Conservation (phyloP, 2,329 filamentous ascomycete species). For the Aspergillus bombycis region DNA sequence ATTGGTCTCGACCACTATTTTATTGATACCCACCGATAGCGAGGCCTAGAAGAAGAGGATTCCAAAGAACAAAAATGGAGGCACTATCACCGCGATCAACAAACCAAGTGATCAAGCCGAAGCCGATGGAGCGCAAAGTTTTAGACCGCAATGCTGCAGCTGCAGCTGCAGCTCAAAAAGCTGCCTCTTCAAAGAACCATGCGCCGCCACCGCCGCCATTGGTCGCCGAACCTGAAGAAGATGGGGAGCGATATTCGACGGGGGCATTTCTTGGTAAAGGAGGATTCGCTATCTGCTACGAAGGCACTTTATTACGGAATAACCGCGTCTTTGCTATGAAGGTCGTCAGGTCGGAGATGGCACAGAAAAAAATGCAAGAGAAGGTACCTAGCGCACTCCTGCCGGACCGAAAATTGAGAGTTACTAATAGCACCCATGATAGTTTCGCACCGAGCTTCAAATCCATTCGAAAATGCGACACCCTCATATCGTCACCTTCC, state of each 20-base stretch:
- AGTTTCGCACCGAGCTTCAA: conserved; percentile 83
- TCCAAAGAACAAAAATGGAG: conserved; percentile 42
- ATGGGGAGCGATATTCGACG: conserved; percentile 50
- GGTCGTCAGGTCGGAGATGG: conserved; percentile 54
- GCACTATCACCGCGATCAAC: conserved; percentile 53
- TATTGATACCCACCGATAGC: conserved; percentile 29
- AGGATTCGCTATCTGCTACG: conserved; percentile 56
- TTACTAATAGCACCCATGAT: conserved; percentile 15
- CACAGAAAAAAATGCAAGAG: conserved; percentile 55
- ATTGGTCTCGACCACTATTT: conserved; percentile 14
- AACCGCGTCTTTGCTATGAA: conserved; percentile 54
- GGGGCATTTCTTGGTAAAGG: conserved; percentile 53
- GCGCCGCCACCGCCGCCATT: conserved; percentile 49
- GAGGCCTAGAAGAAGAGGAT: conserved; percentile 10
- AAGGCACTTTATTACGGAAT: conserved; percentile 48
- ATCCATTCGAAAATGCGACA: conserved; percentile 98
- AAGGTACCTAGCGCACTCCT: conserved; percentile 40
- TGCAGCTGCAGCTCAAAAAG: conserved; percentile 32
- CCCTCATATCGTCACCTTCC: conserved; percentile 92
- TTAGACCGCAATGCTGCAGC: conserved; percentile 40
- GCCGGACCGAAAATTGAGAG: neutral
- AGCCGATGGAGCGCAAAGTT: conserved; percentile 44
- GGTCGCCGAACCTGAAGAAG: conserved; percentile 49
- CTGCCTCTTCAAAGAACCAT: conserved; percentile 46
- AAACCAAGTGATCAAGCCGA: conserved; percentile 50